Evolutionary conservation across 2,329 filamentous ascomycete genomes (phyloP).

Genomic region (Raffaelea albimanens): DNA sequence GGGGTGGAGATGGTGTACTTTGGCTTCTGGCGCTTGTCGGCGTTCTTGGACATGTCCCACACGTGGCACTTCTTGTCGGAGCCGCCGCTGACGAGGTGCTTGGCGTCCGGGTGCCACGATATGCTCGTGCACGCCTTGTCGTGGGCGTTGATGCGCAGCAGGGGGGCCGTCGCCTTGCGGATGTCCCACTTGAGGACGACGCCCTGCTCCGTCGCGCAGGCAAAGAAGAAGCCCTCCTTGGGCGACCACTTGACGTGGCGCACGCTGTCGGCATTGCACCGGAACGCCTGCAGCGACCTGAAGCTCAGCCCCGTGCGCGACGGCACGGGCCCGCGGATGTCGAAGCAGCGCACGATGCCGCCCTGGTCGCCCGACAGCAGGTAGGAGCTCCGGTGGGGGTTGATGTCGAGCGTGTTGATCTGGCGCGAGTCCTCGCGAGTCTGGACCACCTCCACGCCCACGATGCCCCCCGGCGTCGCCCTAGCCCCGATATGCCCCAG

Average conservation of each 20-base stretch:
- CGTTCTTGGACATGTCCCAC: slow-evolving; percentile 53
- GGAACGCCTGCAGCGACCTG: slow-evolving; percentile 35
- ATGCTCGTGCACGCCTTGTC: slow-evolving; percentile 50
- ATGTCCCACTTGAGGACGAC: slow-evolving; percentile 57
- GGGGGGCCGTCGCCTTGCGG: slow-evolving; percentile 40
- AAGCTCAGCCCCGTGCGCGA: slow-evolving; percentile 42
- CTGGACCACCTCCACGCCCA: slow-evolving; percentile 46
- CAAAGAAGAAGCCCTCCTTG: slow-evolving; percentile 50
- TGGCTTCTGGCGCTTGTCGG: slow-evolving; percentile 55
- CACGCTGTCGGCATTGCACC: slow-evolving; percentile 49
- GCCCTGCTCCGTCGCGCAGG: slow-evolving; percentile 54
- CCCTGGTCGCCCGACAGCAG: slow-evolving; percentile 56
- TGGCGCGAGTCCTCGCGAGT: slow-evolving; percentile 53
- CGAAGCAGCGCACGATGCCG: slow-evolving; percentile 52
- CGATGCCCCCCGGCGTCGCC: slow-evolving; percentile 25
- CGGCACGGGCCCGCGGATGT: slow-evolving; percentile 40
- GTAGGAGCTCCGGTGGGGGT: slow-evolving; percentile 47
- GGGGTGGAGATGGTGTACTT: slow-evolving; percentile 53
- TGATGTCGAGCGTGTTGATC: slow-evolving; percentile 54
- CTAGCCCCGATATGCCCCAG: slow-evolving; percentile 37
- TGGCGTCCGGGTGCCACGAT: slow-evolving; percentile 59
- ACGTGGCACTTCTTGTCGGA: slow-evolving; percentile 53
- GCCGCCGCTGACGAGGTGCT: slow-evolving; percentile 55
- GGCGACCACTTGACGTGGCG: slow-evolving; percentile 58
- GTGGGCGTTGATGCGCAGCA: slow-evolving; percentile 52